Conservation (phyloP, 2,329 filamentous ascomycete genomes). For the Penicillium sp. region DNA sequence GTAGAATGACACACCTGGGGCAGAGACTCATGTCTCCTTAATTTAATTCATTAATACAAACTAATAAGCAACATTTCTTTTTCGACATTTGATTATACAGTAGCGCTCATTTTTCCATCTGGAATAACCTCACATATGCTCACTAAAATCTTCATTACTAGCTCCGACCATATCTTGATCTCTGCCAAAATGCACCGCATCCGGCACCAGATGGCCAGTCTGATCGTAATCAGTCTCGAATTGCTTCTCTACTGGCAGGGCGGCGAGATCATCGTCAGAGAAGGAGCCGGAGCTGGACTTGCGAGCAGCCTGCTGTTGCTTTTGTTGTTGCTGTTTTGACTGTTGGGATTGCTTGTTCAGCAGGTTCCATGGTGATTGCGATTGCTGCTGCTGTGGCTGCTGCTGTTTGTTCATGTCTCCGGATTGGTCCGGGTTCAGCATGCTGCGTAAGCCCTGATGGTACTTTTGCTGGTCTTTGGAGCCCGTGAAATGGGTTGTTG, state of each 20-base stretch:
- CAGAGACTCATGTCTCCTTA: not conserved
- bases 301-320: not conserved
- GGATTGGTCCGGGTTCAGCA: not conserved
- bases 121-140: not conserved
- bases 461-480: constrained; percentile 5
- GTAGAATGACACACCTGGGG: too few species aligned
- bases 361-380: not conserved
- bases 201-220: constrained; percentile 10
- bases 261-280: constrained; percentile 8
- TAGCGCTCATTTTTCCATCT: not conserved
- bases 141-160: constrained; percentile 10
- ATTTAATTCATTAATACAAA: not conserved
- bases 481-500: constrained; percentile 3
- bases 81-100: too few species aligned
- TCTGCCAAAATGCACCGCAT: constrained; percentile 9
- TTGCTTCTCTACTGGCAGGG: constrained; percentile 11
- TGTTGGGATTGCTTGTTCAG: not conserved
- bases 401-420: not conserved
- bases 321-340: not conserved
- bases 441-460: constrained; percentile 7
- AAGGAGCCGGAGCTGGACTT: constrained; percentile 3
- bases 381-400: not conserved
- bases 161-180: constrained; percentile 13
- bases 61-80: not conserved
- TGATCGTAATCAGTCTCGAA: constrained; percentile 14